phyloP scores from a whole-genome alignment of 768 basidiomycete species.

The Pisolithus microcarpus region DNA sequence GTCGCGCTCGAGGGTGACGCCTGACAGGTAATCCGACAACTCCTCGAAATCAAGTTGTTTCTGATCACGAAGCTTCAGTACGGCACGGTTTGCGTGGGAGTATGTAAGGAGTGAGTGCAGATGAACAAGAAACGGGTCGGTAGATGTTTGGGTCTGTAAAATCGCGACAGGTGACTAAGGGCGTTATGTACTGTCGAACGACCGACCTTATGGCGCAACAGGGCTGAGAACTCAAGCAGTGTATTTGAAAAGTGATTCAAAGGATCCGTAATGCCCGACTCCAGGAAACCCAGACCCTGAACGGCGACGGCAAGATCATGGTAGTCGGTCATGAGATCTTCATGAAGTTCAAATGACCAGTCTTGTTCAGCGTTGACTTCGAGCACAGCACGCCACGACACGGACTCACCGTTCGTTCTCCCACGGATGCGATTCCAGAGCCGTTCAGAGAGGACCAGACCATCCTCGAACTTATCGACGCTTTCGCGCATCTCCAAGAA shows the following conservation, averaged over 20 bases:
- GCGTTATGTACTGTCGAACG: not conserved
- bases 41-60: slow-evolving; percentile 99
- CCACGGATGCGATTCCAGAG: slow-evolving; percentile 71
- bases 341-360: slow-evolving; percentile 64
- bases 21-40: slow-evolving; percentile 87
- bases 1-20: slow-evolving; percentile 90
- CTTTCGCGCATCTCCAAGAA: slow-evolving; percentile 88
- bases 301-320: slow-evolving; percentile 95
- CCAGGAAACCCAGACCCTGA: slow-evolving; percentile 95
- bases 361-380: slow-evolving; percentile 83
- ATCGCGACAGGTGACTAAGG: not conserved
- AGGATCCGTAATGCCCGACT: slow-evolving; percentile 97
- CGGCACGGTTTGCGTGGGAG: slow-evolving; percentile 87
- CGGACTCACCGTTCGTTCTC: slow-evolving; percentile 77
- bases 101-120: slow-evolving; percentile 91
- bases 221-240: slow-evolving; percentile 87
- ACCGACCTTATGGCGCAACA: slow-evolving; percentile 75
- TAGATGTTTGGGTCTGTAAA: slow-evolving; percentile 75
- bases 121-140: slow-evolving; percentile 86
- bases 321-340: slow-evolving; percentile 97
- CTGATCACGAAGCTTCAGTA: slow-evolving; percentile 92
- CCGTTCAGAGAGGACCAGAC: slow-evolving; percentile 73
- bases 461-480: slow-evolving; percentile 96
- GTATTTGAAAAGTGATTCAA: slow-evolving; percentile 96
- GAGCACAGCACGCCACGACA: slow-evolving; percentile 24